Evolutionary conservation across 768 basidiomycete genomes (phyloP).

Genomic region (Grammothele lineata): DNA sequence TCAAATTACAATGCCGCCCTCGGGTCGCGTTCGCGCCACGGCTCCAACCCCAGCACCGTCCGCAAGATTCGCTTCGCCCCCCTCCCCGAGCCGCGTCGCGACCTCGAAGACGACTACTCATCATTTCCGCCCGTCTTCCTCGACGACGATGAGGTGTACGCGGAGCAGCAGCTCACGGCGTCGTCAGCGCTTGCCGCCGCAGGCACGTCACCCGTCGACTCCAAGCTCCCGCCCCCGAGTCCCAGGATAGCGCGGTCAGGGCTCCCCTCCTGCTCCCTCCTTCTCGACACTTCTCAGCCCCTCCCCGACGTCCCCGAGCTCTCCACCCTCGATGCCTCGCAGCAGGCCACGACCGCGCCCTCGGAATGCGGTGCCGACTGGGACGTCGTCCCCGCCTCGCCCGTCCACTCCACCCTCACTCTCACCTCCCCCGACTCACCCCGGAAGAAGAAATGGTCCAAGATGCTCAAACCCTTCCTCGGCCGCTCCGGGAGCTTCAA

Average conservation of each 20-base stretch:
- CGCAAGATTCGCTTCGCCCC: constrained; percentile 77
- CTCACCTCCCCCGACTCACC: constrained; percentile 13
- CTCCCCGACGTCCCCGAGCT: no score
- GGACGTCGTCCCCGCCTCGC: constrained; percentile 14
- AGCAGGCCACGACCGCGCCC: constrained; percentile 5
- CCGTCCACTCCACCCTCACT: constrained; percentile 10
- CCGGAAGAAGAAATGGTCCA: constrained; percentile 19
- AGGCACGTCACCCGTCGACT: constrained; percentile 3
- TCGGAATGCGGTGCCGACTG: constrained; percentile 16
- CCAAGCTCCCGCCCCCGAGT: not conserved
- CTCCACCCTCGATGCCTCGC: not conserved
- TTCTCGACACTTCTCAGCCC: not conserved
- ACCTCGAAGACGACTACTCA: constrained; percentile 40
- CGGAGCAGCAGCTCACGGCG: constrained; percentile 9
- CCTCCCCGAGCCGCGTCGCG: constrained; percentile 69
- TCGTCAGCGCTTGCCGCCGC: constrained; percentile 17
- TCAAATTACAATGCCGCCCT: constrained; percentile 5
- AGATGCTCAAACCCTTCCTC: constrained; percentile 33
- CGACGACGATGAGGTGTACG: constrained; percentile 22
- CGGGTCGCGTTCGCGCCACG: constrained; percentile 8
- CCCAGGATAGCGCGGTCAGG: no score
- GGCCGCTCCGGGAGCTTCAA: constrained; percentile 4
- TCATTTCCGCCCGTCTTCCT: constrained; percentile 27
- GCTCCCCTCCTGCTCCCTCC: not conserved
- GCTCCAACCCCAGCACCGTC: constrained; percentile 14